Evolutionary conservation across 2,329 filamentous ascomycete species (phyloP), one percentile per base, ranked within the genome.

Genomic region (Trichoderma brevicompactum): DNA sequence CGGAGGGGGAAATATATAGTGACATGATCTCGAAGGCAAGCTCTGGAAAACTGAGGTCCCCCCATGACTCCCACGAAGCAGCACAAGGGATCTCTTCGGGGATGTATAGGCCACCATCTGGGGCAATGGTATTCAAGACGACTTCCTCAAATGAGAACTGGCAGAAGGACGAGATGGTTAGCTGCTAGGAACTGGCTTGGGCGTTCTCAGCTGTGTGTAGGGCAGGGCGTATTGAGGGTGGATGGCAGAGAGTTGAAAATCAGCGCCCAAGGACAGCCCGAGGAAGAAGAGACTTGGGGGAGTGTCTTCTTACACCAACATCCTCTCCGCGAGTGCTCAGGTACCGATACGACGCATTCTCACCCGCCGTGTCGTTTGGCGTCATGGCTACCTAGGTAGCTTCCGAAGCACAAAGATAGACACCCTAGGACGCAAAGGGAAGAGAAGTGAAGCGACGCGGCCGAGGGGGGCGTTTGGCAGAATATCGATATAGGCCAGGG

Each of bases 111-210:
- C 94, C 94, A 66, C 92, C 92, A 74, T 97, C 94, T 52, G 86
- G 83, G 66, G 92, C 93, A 65, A 97, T 87, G 50, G 93, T 93
- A 78, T 96, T 96, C 69, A 97, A 83, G 46, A 97, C 92, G 53
- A 93, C 93, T 62, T 93, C 89, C 79, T 97, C 94, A 77, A 97
- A 97, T 60, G 92, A 94, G 71, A 96, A 85, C 90, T 94, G 70
- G 43, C 13, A 28, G 17, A 46, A n/a, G 52, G 36, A 54, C 41
- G 13, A 36, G 60, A 48, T 7, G 10, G 46, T 65, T 54, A 65
- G 62, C 53, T 41, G 36, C 62, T 40, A 15, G 34, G 43, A 44
- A 36, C 36, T 13, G 23, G 36, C 19, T 28, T 15, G 41, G 41
- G 34, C n/a, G 17, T 38, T 64, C 52, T 36, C 28, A 48, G 41